Conservation (phyloP, 2,329 filamentous ascomycete genomes). For the Microsporum ferrugineum region DNA sequence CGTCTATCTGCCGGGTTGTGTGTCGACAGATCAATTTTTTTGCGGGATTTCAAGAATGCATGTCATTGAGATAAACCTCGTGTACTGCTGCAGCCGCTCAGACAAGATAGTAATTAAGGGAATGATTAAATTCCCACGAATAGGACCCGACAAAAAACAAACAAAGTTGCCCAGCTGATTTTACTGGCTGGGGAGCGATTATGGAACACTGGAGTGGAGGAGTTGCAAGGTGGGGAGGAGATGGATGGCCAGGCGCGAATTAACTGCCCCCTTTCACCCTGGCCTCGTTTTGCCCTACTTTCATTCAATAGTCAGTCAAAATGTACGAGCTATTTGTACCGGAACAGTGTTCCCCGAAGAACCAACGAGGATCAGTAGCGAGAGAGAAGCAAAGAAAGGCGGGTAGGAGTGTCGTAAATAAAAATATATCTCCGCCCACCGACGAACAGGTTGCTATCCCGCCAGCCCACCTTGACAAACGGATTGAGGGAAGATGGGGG, state of each 20-base stretch:
- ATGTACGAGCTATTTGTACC: neutral
- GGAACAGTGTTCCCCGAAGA: neutral
- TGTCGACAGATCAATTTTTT: constrained; percentile 1
- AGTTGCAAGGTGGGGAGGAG: neutral
- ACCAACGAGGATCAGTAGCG: neutral
- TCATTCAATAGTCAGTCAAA: neutral
- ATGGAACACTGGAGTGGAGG: neutral
- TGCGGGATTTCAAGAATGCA: constrained; percentile 9
- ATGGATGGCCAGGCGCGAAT: neutral
- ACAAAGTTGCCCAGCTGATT: neutral
- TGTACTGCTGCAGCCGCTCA: constrained; percentile 10
- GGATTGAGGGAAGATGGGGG: neutral
- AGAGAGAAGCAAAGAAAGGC: neutral
- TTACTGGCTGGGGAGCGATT: neutral
- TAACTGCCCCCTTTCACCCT: neutral
- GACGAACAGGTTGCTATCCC: neutral
- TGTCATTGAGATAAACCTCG: constrained; percentile 11
- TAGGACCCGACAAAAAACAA: neutral
- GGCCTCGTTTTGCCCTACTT: neutral
- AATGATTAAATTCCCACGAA: constrained; percentile 2
- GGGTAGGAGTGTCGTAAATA: neutral
- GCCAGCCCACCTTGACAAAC: neutral
- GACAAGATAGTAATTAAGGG: constrained; percentile 4
- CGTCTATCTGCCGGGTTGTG: constrained; percentile 5
- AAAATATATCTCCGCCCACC: neutral